phyloP scores from a whole-genome alignment of 768 basidiomycete genomes.

The Pulveroboletus frians region DNA sequence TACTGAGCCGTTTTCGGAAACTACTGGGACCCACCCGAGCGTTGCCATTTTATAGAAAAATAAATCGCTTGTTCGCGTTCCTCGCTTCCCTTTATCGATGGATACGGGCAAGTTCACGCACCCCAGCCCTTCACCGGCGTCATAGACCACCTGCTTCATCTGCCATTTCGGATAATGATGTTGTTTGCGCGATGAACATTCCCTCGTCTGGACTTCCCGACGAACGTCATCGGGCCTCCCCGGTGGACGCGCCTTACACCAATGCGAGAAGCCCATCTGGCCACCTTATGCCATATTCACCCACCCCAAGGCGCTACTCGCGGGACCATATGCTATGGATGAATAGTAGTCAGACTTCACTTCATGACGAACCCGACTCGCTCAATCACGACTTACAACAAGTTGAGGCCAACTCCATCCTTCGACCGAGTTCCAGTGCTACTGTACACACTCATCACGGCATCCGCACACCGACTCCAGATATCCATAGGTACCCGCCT shows the following conservation, averaged over 20 bases:
- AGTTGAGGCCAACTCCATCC: not conserved
- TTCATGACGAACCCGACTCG: slow-evolving; percentile 14
- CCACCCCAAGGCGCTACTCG: slow-evolving; percentile 8
- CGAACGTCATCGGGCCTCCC: slow-evolving; percentile 7
- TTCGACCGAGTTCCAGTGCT: not conserved
- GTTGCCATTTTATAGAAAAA: not conserved
- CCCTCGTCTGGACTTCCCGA: slow-evolving; percentile 4
- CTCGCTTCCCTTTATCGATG: slow-evolving; percentile 3
- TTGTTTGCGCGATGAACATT: slow-evolving; percentile 14
- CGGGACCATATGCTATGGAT: slow-evolving; percentile 3
- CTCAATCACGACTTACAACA: not conserved
- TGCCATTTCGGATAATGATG: not conserved
- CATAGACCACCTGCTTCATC: not conserved
- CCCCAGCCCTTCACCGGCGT: not conserved
- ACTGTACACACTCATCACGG: not conserved
- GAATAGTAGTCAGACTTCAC: slow-evolving; percentile 8
- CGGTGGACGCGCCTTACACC: slow-evolving; percentile 10
- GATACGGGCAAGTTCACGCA: not conserved
- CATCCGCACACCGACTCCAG: not conserved
- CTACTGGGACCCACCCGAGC: not conserved
- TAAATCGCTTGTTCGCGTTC: slow-evolving; percentile 1
- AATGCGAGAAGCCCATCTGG: slow-evolving; percentile 15
- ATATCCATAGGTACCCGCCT: not conserved
- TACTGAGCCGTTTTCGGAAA: slow-evolving; percentile 3
- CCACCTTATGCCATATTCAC: slow-evolving; percentile 18